Percentiles rank a stretch among this genome's conserved stretches.
These are phyloP conservation scores for Neurospora sp. DNA, from an alignment of 495 filamentous ascomycete species.

Conservation along the genomic window DNA sequence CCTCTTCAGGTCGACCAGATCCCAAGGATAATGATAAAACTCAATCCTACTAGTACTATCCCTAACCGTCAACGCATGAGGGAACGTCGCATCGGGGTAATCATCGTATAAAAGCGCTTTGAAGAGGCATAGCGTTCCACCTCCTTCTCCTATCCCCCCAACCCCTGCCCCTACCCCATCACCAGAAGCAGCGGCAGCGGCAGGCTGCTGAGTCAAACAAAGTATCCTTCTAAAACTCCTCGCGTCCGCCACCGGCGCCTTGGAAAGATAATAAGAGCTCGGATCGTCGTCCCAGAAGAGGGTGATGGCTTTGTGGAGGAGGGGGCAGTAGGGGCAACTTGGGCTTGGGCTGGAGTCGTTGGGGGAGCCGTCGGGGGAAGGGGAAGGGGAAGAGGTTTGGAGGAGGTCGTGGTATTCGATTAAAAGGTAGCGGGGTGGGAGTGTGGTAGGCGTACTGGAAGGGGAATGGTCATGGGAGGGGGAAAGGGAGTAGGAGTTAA, in stretches of 20 bases:
- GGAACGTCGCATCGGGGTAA: neutral
- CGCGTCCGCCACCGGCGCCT: neutral
- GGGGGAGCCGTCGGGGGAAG: neutral
- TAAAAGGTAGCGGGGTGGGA: neutral
- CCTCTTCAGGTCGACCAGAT: neutral
- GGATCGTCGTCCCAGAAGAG: conserved; percentile 4
- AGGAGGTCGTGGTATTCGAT: neutral
- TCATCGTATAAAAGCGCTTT: conserved; percentile 3
- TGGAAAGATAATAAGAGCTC: neutral
- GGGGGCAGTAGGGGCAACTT: neutral
- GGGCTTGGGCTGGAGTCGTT: neutral
- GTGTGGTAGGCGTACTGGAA: neutral
- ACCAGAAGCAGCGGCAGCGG: neutral
- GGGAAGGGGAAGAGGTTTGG: neutral
- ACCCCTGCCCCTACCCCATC: neutral
- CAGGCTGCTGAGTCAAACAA: conserved; percentile 4
- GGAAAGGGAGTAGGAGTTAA: neutral
- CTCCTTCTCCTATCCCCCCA: neutral
- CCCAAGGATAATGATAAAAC: conserved; percentile 1
- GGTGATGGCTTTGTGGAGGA: conserved; percentile 4
- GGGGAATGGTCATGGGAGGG: neutral
- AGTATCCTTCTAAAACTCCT: neutral
- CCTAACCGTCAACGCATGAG: conserved; percentile 5
- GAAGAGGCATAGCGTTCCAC: conserved; percentile 2
- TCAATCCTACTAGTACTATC: conserved; percentile 5